Evolutionary conservation across 2,329 filamentous ascomycete species (phyloP).

Genomic region (Fusarium coicis): DNA sequence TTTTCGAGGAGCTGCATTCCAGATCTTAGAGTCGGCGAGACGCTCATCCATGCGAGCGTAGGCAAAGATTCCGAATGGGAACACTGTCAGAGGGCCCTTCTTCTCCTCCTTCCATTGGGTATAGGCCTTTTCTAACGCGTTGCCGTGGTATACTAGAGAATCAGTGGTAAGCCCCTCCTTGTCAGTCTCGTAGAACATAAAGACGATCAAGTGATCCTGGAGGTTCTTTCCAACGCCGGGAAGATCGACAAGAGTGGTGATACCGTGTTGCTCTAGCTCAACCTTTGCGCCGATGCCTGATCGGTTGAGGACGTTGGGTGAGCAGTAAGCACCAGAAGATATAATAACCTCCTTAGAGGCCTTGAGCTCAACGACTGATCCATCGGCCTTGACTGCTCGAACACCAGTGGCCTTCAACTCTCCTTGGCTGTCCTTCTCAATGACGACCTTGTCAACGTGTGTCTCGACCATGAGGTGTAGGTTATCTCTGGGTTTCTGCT

Average conservation of each 20-base stretch:
- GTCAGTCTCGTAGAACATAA: constrained; percentile 70
- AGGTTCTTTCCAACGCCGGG: constrained; percentile 63
- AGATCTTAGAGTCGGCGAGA: constrained; percentile 63
- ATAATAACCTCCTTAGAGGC: constrained; percentile 54
- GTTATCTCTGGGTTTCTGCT: constrained; percentile 53
- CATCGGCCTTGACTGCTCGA: constrained; percentile 53
- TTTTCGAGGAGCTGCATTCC: constrained; percentile 60
- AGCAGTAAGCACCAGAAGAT: constrained; percentile 61
- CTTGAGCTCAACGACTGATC: constrained; percentile 52
- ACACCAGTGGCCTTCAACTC: constrained; percentile 59
- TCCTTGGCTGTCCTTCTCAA: constrained; percentile 50
- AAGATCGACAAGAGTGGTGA: constrained; percentile 54
- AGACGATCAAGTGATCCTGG: constrained; percentile 62
- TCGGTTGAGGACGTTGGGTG: constrained; percentile 62
- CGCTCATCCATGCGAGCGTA: constrained; percentile 71
- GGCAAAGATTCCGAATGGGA: constrained; percentile 71
- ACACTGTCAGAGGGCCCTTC: constrained; percentile 66
- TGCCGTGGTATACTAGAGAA: constrained; percentile 62
- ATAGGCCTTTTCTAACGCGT: constrained; percentile 62
- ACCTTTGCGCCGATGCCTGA: constrained; percentile 61
- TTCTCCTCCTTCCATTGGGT: constrained; percentile 68
- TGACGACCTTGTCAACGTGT: constrained; percentile 63
- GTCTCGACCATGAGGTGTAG: constrained; percentile 60
- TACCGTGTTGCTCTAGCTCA: constrained; percentile 55
- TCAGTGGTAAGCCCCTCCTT: constrained; percentile 65